These are phyloP conservation scores for Phialocephala sp. DNA, from an alignment of 2,329 filamentous ascomycete species.

Conservation along the genomic window DNA sequence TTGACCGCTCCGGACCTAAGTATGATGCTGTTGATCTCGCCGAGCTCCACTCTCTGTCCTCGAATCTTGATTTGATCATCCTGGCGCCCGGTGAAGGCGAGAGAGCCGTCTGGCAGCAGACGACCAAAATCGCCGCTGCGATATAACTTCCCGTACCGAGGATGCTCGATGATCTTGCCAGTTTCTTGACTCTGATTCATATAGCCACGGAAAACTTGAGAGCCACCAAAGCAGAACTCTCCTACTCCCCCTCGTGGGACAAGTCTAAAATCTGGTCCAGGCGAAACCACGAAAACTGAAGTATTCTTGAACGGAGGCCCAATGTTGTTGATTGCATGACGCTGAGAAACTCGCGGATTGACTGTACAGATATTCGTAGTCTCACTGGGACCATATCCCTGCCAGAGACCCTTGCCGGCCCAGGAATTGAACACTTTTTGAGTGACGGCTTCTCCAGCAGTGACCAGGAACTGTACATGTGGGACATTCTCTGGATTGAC, in stretches of 20 bases:
- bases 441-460: slow-evolving; percentile 81
- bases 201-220: slow-evolving; percentile 80
- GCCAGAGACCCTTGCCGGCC: slow-evolving; percentile 70
- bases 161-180: slow-evolving; percentile 72
- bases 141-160: slow-evolving; percentile 74
- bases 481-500: slow-evolving; percentile 73
- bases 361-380: slow-evolving; percentile 89
- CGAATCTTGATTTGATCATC: slow-evolving; percentile 85
- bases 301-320: slow-evolving; percentile 77
- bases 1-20: slow-evolving; percentile 56
- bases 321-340: slow-evolving; percentile 75
- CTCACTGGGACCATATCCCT: slow-evolving; percentile 86
- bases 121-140: slow-evolving; percentile 83
- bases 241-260: slow-evolving; percentile 76
- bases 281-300: slow-evolving; percentile 52
- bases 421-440: slow-evolving; percentile 72
- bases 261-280: slow-evolving; percentile 54
- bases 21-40: slow-evolving; percentile 72
- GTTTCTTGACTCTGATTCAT: slow-evolving; percentile 68
- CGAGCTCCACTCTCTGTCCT: slow-evolving; percentile 79
- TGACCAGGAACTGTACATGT: slow-evolving; percentile 75
- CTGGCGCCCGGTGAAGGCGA: slow-evolving; percentile 74
- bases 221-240: slow-evolving; percentile 85
- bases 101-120: slow-evolving; percentile 76
- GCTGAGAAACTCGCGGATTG: slow-evolving; percentile 60